Percentiles rank a stretch among this genome's conserved stretches.
Conservation (phyloP, 2,329 filamentous ascomycete species). For the Cladosporium phlei region DNA sequence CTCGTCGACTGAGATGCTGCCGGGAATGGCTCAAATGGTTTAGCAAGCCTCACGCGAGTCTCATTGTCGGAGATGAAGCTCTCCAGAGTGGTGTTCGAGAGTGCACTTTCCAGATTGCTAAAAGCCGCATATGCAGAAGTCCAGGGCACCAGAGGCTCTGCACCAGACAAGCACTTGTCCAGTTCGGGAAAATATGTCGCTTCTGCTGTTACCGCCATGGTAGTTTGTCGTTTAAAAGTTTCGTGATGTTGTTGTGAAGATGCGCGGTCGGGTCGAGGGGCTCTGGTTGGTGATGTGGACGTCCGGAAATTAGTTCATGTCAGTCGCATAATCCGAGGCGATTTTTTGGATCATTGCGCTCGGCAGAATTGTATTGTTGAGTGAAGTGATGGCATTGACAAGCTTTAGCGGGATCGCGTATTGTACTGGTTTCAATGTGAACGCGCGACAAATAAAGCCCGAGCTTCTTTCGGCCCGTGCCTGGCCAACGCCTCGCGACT, state of each 20-base stretch:
- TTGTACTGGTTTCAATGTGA: no score
- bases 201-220: not conserved
- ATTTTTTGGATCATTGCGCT: constrained; percentile 1
- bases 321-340: not conserved
- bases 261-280: not conserved
- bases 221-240: constrained; percentile 1
- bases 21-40: constrained; percentile 65
- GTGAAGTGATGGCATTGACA: no score
- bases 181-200: constrained; percentile 73
- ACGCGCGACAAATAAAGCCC: not conserved
- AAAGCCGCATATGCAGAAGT: constrained; percentile 52
- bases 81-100: constrained; percentile 49
- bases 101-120: constrained; percentile 48
- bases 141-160: constrained; percentile 71
- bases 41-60: constrained; percentile 63
- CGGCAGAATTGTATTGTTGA: no score
- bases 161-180: constrained; percentile 77
- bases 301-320: not conserved
- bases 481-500: constrained; percentile 12
- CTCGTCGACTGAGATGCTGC: constrained; percentile 51
- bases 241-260: constrained; percentile 1
- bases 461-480: not conserved
- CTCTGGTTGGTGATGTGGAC: not conserved
- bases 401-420: no score
- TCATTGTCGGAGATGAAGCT: constrained; percentile 68